Conservation (phyloP, 2,329 filamentous ascomycete species). For the Neofusicoccum umdonicola region DNA sequence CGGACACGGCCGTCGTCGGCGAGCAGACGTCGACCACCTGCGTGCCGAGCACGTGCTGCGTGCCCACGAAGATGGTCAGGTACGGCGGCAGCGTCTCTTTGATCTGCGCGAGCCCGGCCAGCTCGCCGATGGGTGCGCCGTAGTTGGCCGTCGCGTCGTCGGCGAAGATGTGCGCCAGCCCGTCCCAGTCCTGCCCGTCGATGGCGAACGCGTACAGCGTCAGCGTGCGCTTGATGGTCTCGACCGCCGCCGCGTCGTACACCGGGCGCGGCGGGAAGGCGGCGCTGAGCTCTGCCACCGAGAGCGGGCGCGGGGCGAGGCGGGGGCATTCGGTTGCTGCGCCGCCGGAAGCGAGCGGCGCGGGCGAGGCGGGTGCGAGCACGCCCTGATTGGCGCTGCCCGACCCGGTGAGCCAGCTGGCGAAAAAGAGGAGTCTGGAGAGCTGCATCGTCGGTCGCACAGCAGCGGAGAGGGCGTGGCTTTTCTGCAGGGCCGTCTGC, state of each 20-base stretch:
- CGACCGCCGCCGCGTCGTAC: background rate
- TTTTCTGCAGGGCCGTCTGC: background rate
- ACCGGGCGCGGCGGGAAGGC: background rate
- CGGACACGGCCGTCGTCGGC: background rate
- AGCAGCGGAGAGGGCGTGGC: no score
- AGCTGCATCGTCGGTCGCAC: background rate
- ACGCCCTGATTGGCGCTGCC: background rate
- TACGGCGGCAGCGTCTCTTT: background rate
- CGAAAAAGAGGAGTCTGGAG: background rate
- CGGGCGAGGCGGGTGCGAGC: background rate
- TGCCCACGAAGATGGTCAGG: background rate
- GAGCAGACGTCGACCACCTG: background rate
- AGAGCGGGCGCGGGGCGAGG: background rate
- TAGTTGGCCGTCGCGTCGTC: background rate
- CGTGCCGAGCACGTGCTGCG: background rate
- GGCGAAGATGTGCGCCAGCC: background rate
- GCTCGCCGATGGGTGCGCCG: background rate
- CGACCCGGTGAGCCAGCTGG: background rate
- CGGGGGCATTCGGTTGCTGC: background rate
- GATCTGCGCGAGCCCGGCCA: background rate
- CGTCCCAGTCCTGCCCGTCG: background rate
- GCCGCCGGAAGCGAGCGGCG: no score
- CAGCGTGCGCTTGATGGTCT: background rate
- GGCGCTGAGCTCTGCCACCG: background rate
- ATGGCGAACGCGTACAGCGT: conserved; percentile 4